Percentiles rank a stretch among this genome's conserved stretches.
These are phyloP conservation scores for Barnettozyma sucrosica DNA, from an alignment of 805 yeast genomes.

Conservation along the genomic window DNA sequence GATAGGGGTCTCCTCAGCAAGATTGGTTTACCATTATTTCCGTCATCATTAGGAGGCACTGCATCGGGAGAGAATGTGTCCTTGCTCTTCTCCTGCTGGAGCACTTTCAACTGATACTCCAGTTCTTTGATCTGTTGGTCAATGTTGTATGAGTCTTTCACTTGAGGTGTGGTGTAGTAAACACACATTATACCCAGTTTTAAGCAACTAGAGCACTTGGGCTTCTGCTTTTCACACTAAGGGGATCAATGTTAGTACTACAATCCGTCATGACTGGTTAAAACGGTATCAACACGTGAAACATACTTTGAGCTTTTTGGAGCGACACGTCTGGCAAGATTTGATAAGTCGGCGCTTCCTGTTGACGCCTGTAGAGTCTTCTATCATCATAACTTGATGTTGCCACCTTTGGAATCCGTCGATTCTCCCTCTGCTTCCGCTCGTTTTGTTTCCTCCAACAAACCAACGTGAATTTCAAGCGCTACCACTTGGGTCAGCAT, in stretches of 20 bases:
- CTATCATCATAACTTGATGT: too few species aligned
- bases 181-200: slow-evolving; percentile 1
- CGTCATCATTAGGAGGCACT: not conserved
- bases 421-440: too few species aligned
- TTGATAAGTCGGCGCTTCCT: slow-evolving; percentile 7
- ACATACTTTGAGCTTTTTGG: slow-evolving; percentile 8
- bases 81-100: not conserved
- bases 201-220: slow-evolving; percentile 4
- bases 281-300: too few species aligned
- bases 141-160: slow-evolving; percentile 1
- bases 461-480: too few species aligned
- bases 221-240: slow-evolving; percentile 9
- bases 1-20: slow-evolving; percentile 2
- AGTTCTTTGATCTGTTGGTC: slow-evolving; percentile 7
- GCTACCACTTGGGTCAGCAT: too few species aligned
- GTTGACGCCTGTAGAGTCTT: not conserved
- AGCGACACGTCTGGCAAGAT: slow-evolving; percentile 7
- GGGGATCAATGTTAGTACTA: too few species aligned
- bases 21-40: not conserved
- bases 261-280: too few species aligned
- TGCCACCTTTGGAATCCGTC: too few species aligned
- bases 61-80: not conserved
- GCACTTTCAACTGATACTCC: not conserved
- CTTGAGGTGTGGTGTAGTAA: not conserved
- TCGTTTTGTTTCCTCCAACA: too few species aligned